phyloP scores from a whole-genome alignment of 352 stramenopile species.

The Globisporangium splendens region DNA sequence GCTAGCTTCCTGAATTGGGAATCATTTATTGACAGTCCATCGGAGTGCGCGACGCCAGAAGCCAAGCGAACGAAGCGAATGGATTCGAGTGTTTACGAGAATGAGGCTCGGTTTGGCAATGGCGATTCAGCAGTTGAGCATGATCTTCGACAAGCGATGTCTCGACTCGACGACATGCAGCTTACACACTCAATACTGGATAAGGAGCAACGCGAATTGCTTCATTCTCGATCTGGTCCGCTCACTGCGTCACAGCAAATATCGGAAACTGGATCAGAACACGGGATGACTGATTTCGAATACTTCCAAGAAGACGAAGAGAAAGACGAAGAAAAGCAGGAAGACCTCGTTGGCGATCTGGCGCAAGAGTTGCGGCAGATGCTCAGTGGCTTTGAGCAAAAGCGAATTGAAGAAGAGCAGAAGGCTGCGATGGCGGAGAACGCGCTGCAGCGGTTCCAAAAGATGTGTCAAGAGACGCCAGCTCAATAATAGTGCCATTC shows the following conservation, averaged over 20 bases:
- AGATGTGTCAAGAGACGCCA: conserved; percentile 36
- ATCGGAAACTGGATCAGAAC: background rate
- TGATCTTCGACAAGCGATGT: conserved; percentile 2
- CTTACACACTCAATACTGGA: background rate
- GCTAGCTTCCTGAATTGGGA: conserved; percentile 51
- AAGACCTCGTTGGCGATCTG: conserved; percentile 26
- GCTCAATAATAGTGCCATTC: conserved; percentile 10
- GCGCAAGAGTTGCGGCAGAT: conserved; percentile 57
- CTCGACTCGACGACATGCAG: conserved; percentile 2
- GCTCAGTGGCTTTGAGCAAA: conserved; percentile 50
- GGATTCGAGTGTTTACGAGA: conserved; percentile 4
- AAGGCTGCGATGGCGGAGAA: conserved; percentile 47
- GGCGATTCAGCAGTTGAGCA: background rate
- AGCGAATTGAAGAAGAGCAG: conserved; percentile 58
- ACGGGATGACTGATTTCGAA: conserved; percentile 6
- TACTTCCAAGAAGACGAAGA: conserved; percentile 14
- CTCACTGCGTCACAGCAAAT: background rate
- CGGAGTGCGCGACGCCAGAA: conserved; percentile 26
- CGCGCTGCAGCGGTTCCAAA: conserved; percentile 51
- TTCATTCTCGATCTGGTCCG: background rate
- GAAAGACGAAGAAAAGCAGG: conserved; percentile 35
- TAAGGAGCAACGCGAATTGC: background rate
- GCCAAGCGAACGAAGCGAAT: conserved; percentile 19
- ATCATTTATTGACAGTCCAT: conserved; percentile 58
- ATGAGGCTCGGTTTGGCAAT: background rate